Percentiles rank a stretch among this genome's conserved stretches.
These are phyloP conservation scores for Pleurotus cornucopiae DNA, from an alignment of 768 basidiomycete species.

Conservation along the genomic window DNA sequence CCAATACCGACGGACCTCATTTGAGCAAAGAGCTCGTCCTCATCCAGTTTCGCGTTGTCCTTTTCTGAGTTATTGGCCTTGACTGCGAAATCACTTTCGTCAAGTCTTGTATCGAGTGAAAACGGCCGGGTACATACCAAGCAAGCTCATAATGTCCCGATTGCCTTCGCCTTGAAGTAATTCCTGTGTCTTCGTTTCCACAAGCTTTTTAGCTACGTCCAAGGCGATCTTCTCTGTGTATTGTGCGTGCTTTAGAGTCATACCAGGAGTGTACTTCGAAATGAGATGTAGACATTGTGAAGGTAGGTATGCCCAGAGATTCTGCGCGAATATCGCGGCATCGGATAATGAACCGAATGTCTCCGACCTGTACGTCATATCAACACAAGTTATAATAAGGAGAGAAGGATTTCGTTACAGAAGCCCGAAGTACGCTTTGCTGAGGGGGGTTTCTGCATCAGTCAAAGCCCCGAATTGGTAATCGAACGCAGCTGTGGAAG, in stretches of 20 bases:
- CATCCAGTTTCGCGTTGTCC: conserved; percentile 35
- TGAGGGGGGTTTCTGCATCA: conserved; percentile 30
- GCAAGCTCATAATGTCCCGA: conserved; percentile 37
- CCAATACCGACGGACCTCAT: conserved; percentile 38
- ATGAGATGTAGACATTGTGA: conserved; percentile 29
- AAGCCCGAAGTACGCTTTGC: conserved; percentile 29
- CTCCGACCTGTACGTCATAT: conserved; percentile 12
- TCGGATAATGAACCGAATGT: conserved; percentile 2
- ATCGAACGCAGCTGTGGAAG: conserved; percentile 42
- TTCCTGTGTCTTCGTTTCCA: conserved; percentile 29
- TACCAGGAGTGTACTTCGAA: conserved; percentile 23
- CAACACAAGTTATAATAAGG: conserved; percentile 3
- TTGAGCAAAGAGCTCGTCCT: conserved; percentile 45
- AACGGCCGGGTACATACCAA: conserved; percentile 25
- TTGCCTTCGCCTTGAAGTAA: conserved; percentile 28
- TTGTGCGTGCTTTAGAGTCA: conserved; percentile 25
- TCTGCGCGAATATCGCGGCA: conserved; percentile 26
- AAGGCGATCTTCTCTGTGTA: conserved; percentile 26
- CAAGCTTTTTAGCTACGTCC: conserved; percentile 28
- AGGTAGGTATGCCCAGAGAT: conserved; percentile 27
- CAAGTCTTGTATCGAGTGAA: not conserved
- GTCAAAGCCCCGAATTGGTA: conserved; percentile 39
- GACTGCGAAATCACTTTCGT: conserved; percentile 25
- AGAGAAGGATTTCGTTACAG: conserved; percentile 21
- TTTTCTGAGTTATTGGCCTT: conserved; percentile 52